Percentiles rank a stretch among this genome's conserved stretches.
Conservation (phyloP, 495 filamentous ascomycete species). For the Chaetomium fimeti region DNA sequence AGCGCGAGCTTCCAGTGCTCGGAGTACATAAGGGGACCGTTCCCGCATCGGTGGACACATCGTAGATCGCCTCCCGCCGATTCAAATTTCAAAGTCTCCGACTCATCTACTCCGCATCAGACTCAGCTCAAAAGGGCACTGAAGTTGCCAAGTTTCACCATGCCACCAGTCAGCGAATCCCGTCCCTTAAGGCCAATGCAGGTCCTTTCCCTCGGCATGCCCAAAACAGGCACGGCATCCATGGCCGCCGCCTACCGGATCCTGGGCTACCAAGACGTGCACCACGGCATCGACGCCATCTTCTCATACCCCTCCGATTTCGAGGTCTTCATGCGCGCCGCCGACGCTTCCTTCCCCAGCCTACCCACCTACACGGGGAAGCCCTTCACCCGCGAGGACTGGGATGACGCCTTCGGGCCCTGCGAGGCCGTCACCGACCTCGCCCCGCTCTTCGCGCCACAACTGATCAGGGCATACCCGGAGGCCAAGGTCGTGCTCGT, state of each 20-base stretch:
- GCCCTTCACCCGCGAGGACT: slow-evolving; percentile 52
- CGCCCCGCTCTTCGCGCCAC: slow-evolving; percentile 42
- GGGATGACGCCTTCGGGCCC: slow-evolving; percentile 48
- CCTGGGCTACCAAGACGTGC: slow-evolving; percentile 61
- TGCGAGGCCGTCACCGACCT: slow-evolving; percentile 44
- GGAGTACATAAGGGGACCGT: too few species aligned
- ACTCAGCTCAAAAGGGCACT: too few species aligned
- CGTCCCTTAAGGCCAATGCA: slow-evolving; percentile 51
- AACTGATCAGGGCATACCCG: slow-evolving; percentile 49
- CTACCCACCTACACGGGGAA: not conserved
- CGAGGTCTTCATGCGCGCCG: slow-evolving; percentile 46
- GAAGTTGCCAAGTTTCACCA: too few species aligned
- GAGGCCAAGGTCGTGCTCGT: slow-evolving; percentile 47
- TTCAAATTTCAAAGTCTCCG: too few species aligned
- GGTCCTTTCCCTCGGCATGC: slow-evolving; percentile 61
- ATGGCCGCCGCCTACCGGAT: slow-evolving; percentile 58
- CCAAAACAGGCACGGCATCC: slow-evolving; percentile 63
- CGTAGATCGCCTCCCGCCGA: too few species aligned
- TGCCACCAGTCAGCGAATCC: too few species aligned
- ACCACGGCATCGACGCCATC: slow-evolving; percentile 64
- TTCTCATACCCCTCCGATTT: slow-evolving; percentile 62
- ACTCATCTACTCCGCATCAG: too few species aligned
- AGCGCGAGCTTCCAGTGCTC: too few species aligned
- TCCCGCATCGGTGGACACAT: too few species aligned
- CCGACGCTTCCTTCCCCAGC: slow-evolving; percentile 22